Percentiles rank a stretch among this genome's conserved stretches.
phyloP scores from a whole-genome alignment of 2,329 filamentous ascomycete genomes.

The Aureobasidium sp. region DNA sequence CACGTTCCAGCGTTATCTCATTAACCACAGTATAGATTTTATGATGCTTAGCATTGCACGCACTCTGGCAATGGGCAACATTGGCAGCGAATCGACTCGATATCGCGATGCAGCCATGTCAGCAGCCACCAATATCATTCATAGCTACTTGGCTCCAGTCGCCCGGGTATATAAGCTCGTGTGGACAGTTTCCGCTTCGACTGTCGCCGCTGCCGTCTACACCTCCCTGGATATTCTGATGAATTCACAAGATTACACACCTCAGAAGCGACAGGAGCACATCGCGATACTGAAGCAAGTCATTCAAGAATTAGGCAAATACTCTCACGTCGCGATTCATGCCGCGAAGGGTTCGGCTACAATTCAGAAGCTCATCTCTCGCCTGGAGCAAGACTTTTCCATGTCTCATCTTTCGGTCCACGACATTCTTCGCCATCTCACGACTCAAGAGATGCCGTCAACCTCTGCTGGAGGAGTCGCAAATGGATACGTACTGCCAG shows the following conservation, averaged over 20 bases:
- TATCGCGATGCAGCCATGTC: slow-evolving; percentile 6
- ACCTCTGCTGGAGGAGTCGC: background rate
- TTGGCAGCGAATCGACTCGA: background rate
- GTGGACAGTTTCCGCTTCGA: slow-evolving; percentile 8
- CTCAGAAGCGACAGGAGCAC: background rate
- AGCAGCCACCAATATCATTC: background rate
- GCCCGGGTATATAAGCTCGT: slow-evolving; percentile 6
- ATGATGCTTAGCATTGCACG: slow-evolving; percentile 9
- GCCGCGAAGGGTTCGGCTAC: slow-evolving; percentile 4
- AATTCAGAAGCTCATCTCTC: background rate
- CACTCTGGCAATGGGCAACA: slow-evolving; percentile 5
- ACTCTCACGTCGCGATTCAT: background rate
- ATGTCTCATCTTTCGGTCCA: background rate
- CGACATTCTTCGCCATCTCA: slow-evolving; percentile 2
- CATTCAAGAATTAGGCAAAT: background rate
- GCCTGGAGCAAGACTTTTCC: background rate
- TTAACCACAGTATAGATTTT: background rate
- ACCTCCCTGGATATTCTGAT: slow-evolving; percentile 4
- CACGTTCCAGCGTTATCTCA: slow-evolving; percentile 6
- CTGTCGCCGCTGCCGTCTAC: slow-evolving; percentile 8
- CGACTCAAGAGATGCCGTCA: background rate
- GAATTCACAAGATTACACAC: background rate
- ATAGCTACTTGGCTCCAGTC: background rate
- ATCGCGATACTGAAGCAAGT: background rate
- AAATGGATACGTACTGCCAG: background rate